Evolutionary conservation across 2,329 filamentous ascomycete genomes (phyloP).

Genomic region (Clarireedia hainanense): DNA sequence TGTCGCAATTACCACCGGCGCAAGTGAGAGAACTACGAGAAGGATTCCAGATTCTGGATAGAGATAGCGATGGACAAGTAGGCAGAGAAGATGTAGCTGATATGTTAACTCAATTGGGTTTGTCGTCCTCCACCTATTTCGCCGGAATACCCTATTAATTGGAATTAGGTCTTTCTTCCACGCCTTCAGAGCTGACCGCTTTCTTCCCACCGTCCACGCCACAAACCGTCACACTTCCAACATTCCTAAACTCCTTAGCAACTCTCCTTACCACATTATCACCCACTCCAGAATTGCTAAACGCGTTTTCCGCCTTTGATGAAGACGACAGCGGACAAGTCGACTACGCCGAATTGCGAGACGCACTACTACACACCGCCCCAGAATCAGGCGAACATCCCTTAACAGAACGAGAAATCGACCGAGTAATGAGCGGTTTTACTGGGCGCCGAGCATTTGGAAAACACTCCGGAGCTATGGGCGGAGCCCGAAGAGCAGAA

Average conservation of each 20-base stretch:
- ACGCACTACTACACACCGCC: constrained; percentile 73
- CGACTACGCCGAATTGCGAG: constrained; percentile 72
- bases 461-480: constrained; percentile 38
- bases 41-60: constrained; percentile 87
- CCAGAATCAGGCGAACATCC: constrained; percentile 62
- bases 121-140: constrained; percentile 8
- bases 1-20: constrained; percentile 68
- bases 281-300: constrained; percentile 70
- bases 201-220: constrained; percentile 73
- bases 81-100: constrained; percentile 77
- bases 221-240: constrained; percentile 72
- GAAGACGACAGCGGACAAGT: constrained; percentile 92
- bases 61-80: constrained; percentile 77
- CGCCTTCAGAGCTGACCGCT: constrained; percentile 58
- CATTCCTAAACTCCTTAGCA: constrained; percentile 78
- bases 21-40: constrained; percentile 85
- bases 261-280: constrained; percentile 67
- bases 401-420: constrained; percentile 67
- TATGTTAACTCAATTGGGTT: constrained; percentile 80
- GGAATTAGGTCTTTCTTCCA: constrained; percentile 61
- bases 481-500: constrained; percentile 61
- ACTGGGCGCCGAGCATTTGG: constrained; percentile 77
- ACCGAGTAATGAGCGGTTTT: constrained; percentile 82
- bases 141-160: neutral
- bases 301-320: constrained; percentile 91